Conservation (phyloP, 2,329 filamentous ascomycete species). For the Colletotrichum phormii region DNA sequence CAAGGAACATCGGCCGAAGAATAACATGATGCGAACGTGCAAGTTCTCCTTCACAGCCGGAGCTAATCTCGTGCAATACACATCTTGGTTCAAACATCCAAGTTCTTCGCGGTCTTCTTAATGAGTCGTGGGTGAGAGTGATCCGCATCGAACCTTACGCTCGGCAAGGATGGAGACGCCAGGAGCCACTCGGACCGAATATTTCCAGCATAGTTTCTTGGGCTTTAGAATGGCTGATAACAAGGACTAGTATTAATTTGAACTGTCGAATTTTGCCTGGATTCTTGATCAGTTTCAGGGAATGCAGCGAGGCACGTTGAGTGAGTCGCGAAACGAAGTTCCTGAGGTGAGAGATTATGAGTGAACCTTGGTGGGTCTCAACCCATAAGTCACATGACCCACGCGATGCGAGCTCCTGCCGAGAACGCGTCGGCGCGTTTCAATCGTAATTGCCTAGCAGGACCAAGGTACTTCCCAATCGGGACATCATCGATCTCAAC, state of each 20-base stretch:
- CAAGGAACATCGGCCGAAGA: neutral
- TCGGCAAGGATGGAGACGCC: too few species aligned
- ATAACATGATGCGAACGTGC: too few species aligned
- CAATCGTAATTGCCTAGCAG: neutral
- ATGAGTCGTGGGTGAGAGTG: neutral
- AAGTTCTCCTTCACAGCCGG: too few species aligned
- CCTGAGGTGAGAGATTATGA: neutral
- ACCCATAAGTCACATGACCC: neutral
- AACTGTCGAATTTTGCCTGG: too few species aligned
- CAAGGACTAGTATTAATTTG: too few species aligned
- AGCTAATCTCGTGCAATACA: too few species aligned
- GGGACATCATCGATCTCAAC: neutral
- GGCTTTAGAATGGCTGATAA: too few species aligned
- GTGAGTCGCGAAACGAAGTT: neutral
- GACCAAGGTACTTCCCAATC: neutral
- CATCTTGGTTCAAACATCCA: neutral
- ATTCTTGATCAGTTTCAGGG: too few species aligned
- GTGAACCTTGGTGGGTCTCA: neutral
- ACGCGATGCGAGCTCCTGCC: neutral
- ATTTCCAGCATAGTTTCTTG: too few species aligned
- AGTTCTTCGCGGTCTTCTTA: neutral
- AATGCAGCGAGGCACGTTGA: neutral
- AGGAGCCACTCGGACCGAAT: too few species aligned
- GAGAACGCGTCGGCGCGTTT: neutral
- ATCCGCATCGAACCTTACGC: neutral